Base-by-base conservation (phyloP, 257 asterid genomes). In the Solanum lycopersicoides region DNA sequence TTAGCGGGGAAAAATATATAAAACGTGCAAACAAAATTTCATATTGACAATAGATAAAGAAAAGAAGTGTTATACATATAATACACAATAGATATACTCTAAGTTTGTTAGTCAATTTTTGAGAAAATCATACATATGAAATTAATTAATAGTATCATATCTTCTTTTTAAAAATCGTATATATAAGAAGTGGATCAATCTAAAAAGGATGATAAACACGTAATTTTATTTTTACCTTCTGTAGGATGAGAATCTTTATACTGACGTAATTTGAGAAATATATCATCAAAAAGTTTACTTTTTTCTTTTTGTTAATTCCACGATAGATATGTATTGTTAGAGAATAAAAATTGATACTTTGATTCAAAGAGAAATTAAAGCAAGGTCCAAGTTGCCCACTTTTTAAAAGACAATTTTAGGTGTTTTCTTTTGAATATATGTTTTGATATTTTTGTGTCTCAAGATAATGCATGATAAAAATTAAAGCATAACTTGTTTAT, bases 391-490 rank as follows among this genome's bases (percentile, higher is more conserved):
- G 69, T 50, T 50, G 69, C 7, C 3, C 42, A 82, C 68, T 32
- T 82, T 50, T 50, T 34, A 12, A 20, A 74, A 82, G 66, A 50
- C 69, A 47, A 50, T 45, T 82, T 50, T 50, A 30, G 71, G 44
- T 5, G 69, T 82, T 86, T 53, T 59, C 69, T 87, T 87, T 89
- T 69, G 21, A 12, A 13, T 20, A 45, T 82, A 41, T 30, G 84
- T 82, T 47, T 82, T 82, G 85, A 50, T 50, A 47, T 80, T 80
- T 80, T 10, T 87, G 87, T 23, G 91, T 87, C 89, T 89, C 86
- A 84, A 90, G 93, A 91, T 86, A 89, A 87, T 91, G 86, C 66
- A n/a, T 65, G 4, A 65, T 65, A 65, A 63, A 63, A 65, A 65
- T 65, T n/a, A 65, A 65, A 65, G 72, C 32, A 80, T 63, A 77